phyloP scores from a whole-genome alignment of 202 grass and related monocot genomes.

The Miscanthus sacchariflorus region DNA sequence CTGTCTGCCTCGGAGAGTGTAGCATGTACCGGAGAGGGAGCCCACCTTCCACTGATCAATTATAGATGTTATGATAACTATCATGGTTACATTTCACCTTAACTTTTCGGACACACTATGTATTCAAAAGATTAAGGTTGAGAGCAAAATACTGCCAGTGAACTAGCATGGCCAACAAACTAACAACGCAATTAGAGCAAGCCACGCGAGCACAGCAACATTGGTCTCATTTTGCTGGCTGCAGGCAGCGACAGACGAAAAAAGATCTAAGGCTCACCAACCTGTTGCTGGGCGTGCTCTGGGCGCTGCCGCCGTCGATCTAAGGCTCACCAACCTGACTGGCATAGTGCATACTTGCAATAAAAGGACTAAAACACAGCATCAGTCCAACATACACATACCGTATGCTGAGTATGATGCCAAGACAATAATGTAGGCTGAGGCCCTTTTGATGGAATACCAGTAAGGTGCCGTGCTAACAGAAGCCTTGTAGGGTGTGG shows the following conservation, averaged over 20 bases:
- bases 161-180: background rate
- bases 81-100: slow-evolving; percentile 43
- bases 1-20: slow-evolving; percentile 73
- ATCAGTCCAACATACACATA: slow-evolving; percentile 42
- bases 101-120: slow-evolving; percentile 2
- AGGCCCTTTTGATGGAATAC: slow-evolving; percentile 91
- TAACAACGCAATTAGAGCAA: slow-evolving; percentile 5
- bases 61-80: slow-evolving; percentile 13
- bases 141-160: background rate
- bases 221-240: slow-evolving; percentile 26
- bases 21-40: slow-evolving; percentile 52
- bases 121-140: slow-evolving; percentile 32
- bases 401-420: slow-evolving; percentile 89
- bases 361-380: background rate
- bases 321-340: background rate
- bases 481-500: slow-evolving; percentile 75
- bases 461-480: slow-evolving; percentile 78
- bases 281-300: slow-evolving; percentile 89
- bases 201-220: background rate
- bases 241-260: background rate
- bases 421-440: slow-evolving; percentile 80
- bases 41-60: slow-evolving; percentile 73
- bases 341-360: background rate
- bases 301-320: slow-evolving; percentile 62
- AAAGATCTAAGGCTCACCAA: slow-evolving; percentile 26